Evolutionary conservation across 129 eudicot genomes (phyloP).

Genomic region (Chrysanthemum seticuspe): DNA sequence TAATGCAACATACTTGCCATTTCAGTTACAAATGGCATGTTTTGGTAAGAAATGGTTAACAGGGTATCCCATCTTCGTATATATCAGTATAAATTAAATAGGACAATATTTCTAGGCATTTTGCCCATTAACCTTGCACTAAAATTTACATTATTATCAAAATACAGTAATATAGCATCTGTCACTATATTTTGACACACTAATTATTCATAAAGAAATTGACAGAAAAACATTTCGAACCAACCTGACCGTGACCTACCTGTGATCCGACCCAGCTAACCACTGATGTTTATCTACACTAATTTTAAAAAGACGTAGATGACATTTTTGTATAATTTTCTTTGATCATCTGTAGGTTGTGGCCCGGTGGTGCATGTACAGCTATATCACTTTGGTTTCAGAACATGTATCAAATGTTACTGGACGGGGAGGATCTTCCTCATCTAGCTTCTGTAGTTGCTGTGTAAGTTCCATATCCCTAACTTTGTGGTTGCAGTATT

Average conservation of each 20-base stretch:
- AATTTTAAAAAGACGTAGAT: not conserved
- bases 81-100: too few relatives aligned
- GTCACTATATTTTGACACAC: not conserved
- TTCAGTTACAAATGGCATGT: too few relatives aligned
- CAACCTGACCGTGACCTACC: not conserved
- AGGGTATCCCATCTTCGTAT: too few relatives aligned
- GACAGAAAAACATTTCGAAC: not conserved
- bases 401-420: conserved; percentile 49
- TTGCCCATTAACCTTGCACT: too few relatives aligned
- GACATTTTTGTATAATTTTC: conserved; percentile 14
- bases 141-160: not conserved
- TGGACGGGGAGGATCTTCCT: conserved; percentile 68
- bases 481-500: not conserved
- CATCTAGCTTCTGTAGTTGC: conserved; percentile 79
- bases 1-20: too few relatives aligned
- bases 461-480: conserved; percentile 56
- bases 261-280: too few relatives aligned
- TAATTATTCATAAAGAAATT: not conserved
- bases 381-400: conserved; percentile 87
- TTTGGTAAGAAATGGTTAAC: too few relatives aligned
- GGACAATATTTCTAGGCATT: too few relatives aligned
- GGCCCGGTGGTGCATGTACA: conserved; percentile 93
- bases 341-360: conserved; percentile 59
- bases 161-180: not conserved
- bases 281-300: too few relatives aligned